Percentiles rank a stretch among this genome's conserved stretches.
These are phyloP conservation scores for Cryphonectria radicalis DNA, from an alignment of 2,329 filamentous ascomycete genomes.

Conservation along the genomic window DNA sequence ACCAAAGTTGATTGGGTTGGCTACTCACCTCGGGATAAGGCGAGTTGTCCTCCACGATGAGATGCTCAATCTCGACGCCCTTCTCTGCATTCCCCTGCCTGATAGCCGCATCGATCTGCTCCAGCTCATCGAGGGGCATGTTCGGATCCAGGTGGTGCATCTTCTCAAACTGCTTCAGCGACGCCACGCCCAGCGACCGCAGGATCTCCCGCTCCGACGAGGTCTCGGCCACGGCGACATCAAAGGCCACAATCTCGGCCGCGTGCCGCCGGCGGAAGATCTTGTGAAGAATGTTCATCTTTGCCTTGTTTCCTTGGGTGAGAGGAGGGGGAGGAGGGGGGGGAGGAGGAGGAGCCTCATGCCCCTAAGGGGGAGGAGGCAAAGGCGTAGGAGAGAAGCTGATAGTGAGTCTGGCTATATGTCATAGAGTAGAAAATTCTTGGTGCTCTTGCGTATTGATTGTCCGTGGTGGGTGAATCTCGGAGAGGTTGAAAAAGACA, in stretches of 20 bases:
- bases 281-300: conserved; percentile 21
- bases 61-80: conserved; percentile 60
- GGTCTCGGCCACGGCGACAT: conserved; percentile 28
- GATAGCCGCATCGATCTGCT: conserved; percentile 63
- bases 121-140: conserved; percentile 63
- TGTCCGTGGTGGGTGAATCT: neutral
- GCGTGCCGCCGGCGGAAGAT: conserved; percentile 27
- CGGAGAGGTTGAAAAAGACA: neutral
- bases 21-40: conserved; percentile 65
- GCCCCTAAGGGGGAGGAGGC: neutral
- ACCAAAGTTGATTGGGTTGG: neutral
- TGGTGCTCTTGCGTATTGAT: neutral
- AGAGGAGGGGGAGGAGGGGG: neutral
- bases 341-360: conserved; percentile 6
- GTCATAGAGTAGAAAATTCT: neutral
- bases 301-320: neutral
- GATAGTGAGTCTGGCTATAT: neutral
- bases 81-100: conserved; percentile 58
- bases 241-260: conserved; percentile 29
- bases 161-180: conserved; percentile 61
- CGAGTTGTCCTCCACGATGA: conserved; percentile 66
- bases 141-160: conserved; percentile 69
- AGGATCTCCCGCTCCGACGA: conserved; percentile 30
- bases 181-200: conserved; percentile 32
- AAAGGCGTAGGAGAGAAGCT: neutral